Evolutionary conservation across 2,329 filamentous ascomycete species (phyloP), one percentile per base, ranked within the genome.

Genomic region (Claviceps sp.): DNA sequence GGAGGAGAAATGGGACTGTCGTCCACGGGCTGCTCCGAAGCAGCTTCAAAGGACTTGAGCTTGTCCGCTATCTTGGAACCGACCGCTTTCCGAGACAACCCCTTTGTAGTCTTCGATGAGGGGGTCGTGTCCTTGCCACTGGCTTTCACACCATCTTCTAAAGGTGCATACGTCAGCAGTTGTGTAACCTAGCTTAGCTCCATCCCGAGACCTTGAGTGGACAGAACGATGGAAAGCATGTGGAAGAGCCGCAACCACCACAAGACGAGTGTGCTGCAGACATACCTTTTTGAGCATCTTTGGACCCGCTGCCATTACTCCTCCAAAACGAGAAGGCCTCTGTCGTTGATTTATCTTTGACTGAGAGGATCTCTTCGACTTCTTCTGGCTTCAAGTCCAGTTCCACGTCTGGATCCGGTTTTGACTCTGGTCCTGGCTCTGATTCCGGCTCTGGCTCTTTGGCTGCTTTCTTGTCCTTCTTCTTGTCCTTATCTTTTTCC

Each of bases 301-400:
- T 77, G 52, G 68, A 62, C 20, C 58, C 56, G 47, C 58, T 53
- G 40, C 71, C 67, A 53, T 65, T 49, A 5, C 78, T 49, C 4
- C 77, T 75, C 78, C 78, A 82, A 67, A 80, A 80, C 58, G 72
- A 72, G 62, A 80, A 82, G 0, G 74, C 62, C 52, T 74, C 69
- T 43, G 59, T 60, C 52, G 68, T 64, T 45, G 58, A 58, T 51
- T 63, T 62, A 46, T 63, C 60, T 43, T 61, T 59, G 6, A 60
- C 58, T 6, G 64, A 60, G 37, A 74, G 60, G 17, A 74, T 62
- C 56, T 72, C 69, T 49, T 73, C 71, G 29, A 74, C 61, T 51
- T 74, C 64, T 37, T 72, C 69, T 11, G 68, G 60, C 11, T 65
- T 69, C 50, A 73, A 63, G 26, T 72, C 65, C 26, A 55, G 52